phyloP scores from a whole-genome alignment of 768 basidiomycete species.

The Rhizopogon sp. region DNA sequence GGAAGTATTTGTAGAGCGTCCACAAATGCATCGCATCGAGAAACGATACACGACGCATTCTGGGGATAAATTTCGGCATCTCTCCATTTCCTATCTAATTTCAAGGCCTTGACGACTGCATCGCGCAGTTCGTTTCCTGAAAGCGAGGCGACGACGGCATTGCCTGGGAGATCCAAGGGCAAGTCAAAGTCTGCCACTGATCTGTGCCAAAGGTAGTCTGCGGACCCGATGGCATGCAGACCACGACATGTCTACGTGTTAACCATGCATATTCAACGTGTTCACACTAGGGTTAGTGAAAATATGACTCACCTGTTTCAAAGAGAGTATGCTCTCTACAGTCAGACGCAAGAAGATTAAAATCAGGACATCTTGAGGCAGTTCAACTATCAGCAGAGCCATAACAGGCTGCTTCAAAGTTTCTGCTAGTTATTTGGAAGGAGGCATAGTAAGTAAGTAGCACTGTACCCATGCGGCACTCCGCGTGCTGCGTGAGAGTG shows the following conservation, averaged over 20 bases:
- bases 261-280: constrained; percentile 8
- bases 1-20: constrained; percentile 42
- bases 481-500: constrained; percentile 5
- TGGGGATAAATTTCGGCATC: constrained; percentile 30
- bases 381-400: constrained; percentile 20
- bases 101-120: constrained; percentile 38
- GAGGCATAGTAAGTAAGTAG: too few species aligned
- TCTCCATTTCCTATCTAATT: constrained; percentile 48
- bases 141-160: constrained; percentile 27
- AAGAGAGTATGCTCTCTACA: constrained; percentile 38
- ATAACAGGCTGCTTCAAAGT: constrained; percentile 5
- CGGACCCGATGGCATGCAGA: constrained; percentile 45
- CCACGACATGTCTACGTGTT: constrained; percentile 55
- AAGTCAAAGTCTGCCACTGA: constrained; percentile 27
- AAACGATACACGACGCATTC: constrained; percentile 31
- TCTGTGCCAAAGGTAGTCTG: constrained; percentile 54
- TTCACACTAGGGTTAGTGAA: constrained; percentile 4
- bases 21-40: constrained; percentile 31
- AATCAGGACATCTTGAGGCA: constrained; percentile 44
- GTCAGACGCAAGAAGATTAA: constrained; percentile 28
- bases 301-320: constrained; percentile 40
- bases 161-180: constrained; percentile 37
- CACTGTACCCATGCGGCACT: neutral
- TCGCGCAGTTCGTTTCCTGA: constrained; percentile 36
- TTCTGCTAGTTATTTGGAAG: neutral